Base-by-base conservation (phyloP, 2,329 filamentous ascomycete species). In the Ceratocystis smalleyi region DNA sequence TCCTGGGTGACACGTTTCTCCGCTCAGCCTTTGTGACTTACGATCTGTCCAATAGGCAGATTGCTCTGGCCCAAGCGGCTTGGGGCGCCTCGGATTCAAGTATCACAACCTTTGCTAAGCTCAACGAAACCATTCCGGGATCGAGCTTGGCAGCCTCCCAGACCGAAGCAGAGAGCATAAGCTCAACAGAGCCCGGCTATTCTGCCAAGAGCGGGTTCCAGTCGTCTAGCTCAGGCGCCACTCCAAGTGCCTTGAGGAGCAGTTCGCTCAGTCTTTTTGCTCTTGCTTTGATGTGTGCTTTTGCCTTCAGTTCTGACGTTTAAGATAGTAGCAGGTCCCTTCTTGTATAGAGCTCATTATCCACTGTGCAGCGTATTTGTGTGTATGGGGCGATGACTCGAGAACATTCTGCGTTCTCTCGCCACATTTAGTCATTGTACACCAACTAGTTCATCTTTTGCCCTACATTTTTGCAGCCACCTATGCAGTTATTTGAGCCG, bases 1-100 rank as follows among this genome's bases (percentile, higher is more conserved):
- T 83, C 51, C 75, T 84, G 8, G 82, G 82, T 54, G 81, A 83
- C 68, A 81, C 78, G 0, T 84, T 84, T 70, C 71, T 84, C 40
- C 78, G 82, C 63, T 83, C 81, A 0, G 81, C 81, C 1, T 84
- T 83, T 67, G 78, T 83, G 5, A 81, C 83, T 6, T 84, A 83
- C 67, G 82, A 84, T 67, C 72, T 83, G 22, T 75, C 78, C 61
- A 83, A 83, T 71, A 80, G 83, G 70, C 74, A 83, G 69, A 75
- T 84, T 64, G 81, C 71, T 19, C 72, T 84, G 22, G 82, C 81
- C 3, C 73, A 75, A 17, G 82, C 82, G 10, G 75, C 81, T 66
- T 83, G 83, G 71, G 82, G 82, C 70, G 74, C 79, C 1, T 80
- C 79, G 1, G 68, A 72, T 6, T 76, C 75, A 49, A 78, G 81